A percentile compares a stretch with the other conserved stretches of the same genome.
These are phyloP conservation scores for Trypanosomatidae sp. DNA, from an alignment of 208 protist species.

Conservation along the genomic window DNA sequence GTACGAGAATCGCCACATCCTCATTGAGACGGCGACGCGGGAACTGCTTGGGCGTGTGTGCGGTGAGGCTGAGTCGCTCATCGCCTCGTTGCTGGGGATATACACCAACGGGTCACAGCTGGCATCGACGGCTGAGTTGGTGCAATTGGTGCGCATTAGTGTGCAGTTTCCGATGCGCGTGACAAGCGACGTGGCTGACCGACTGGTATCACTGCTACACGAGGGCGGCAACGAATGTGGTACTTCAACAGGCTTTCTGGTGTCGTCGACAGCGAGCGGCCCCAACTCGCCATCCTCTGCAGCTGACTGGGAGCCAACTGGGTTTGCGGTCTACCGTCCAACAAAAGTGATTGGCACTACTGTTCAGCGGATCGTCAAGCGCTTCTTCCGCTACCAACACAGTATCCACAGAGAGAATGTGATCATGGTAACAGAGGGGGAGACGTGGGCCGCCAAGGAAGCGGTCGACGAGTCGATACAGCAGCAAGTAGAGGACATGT, in stretches of 20 bases:
- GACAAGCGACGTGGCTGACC: constrained; percentile 19
- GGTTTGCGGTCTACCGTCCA: constrained; percentile 26
- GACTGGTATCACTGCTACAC: constrained; percentile 20
- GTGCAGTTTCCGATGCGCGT: constrained; percentile 28
- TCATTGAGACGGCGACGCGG: constrained; percentile 25
- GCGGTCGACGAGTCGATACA: constrained; percentile 59
- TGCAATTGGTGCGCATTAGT: constrained; percentile 36
- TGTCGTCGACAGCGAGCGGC: not conserved
- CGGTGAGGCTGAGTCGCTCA: constrained; percentile 34
- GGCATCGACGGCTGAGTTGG: constrained; percentile 26
- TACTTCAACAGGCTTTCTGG: not conserved
- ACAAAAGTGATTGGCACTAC: constrained; percentile 43
- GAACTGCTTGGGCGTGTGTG: constrained; percentile 26
- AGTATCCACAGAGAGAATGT: constrained; percentile 58
- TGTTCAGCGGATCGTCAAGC: constrained; percentile 48
- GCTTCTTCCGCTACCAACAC: constrained; percentile 65
- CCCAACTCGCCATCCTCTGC: not conserved
- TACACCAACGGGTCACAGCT: constrained; percentile 17
- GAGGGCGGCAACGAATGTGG: not conserved
- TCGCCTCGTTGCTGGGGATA: constrained; percentile 34
- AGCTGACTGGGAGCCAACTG: constrained; percentile 6
- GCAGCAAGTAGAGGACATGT: constrained; percentile 61
- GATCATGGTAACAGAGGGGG: constrained; percentile 57
- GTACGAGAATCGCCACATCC: constrained; percentile 17
- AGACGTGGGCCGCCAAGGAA: constrained; percentile 66